A percentile compares a stretch with the other conserved stretches of the same genome.
Conservation (phyloP, 73 alveolate genomes). For the Paramecium tetraurelia region DNA sequence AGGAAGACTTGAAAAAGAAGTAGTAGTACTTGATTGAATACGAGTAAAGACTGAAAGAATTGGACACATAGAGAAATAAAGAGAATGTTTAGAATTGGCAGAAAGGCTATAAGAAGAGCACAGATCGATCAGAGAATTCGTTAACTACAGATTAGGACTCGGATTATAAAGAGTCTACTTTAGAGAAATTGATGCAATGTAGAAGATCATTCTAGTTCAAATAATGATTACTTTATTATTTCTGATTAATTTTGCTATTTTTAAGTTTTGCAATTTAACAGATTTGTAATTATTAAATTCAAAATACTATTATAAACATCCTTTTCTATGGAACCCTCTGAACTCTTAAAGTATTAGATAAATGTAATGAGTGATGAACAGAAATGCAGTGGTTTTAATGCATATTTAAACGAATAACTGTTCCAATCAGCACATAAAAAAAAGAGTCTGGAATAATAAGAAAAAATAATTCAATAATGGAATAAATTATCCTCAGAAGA, state of each 20-base stretch:
- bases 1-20: conserved; percentile 74
- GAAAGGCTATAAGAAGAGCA: neutral
- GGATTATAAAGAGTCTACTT: neutral
- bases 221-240: neutral
- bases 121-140: neutral
- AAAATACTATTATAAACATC: neutral
- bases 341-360: neutral
- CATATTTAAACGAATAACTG: neutral
- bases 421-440: neutral
- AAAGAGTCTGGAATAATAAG: neutral
- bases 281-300: neutral
- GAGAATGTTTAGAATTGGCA: neutral
- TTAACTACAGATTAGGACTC: neutral
- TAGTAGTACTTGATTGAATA: neutral
- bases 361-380: neutral
- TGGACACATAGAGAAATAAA: neutral
- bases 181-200: neutral
- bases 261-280: neutral
- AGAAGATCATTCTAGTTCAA: neutral
- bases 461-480: neutral
- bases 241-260: neutral
- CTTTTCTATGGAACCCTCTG: neutral
- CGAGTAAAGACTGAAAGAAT: neutral
- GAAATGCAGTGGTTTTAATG: neutral
- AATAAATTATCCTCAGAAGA: neutral